A percentile compares a stretch with the other conserved stretches of the same genome.
Conservation (phyloP, 495 filamentous ascomycete genomes). For the Podospora sp. region DNA sequence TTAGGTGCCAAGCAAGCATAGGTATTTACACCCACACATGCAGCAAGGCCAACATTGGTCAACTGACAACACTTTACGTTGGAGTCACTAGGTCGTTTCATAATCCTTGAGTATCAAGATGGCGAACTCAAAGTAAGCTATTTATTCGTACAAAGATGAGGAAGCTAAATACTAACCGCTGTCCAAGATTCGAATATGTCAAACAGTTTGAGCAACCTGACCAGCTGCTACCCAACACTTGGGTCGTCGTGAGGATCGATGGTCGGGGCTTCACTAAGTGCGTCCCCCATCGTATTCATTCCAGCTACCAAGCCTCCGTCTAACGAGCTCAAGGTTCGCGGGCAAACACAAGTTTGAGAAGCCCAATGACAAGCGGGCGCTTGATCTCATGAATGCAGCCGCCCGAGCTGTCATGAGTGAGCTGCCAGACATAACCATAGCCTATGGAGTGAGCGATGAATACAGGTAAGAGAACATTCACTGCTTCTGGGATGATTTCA, state of each 20-base stretch:
- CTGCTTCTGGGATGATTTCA: too few species aligned
- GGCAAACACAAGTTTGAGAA: conserved; percentile 83
- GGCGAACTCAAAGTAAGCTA: conserved; percentile 52
- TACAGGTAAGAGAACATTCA: conserved; percentile 62
- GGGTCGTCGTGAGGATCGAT: conserved; percentile 91
- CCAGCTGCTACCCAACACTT: conserved; percentile 81
- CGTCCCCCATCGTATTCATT: conserved; percentile 19
- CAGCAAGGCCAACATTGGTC: too few species aligned
- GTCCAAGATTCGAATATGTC: conserved; percentile 81
- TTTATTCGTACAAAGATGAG: not conserved
- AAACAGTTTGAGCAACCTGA: conserved; percentile 83
- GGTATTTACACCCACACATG: too few species aligned
- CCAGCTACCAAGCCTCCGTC: not conserved
- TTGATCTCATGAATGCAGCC: conserved; percentile 93
- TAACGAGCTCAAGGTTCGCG: conserved; percentile 60
- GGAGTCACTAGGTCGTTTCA: not conserved
- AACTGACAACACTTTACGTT: too few species aligned
- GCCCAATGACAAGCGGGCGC: conserved; percentile 84
- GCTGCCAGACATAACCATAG: conserved; percentile 80
- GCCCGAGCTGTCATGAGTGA: conserved; percentile 82
- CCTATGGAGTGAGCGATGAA: conserved; percentile 93
- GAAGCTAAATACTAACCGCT: not conserved
- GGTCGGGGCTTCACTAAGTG: conserved; percentile 91
- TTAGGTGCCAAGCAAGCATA: too few species aligned
- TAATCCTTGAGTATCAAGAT: conserved; percentile 29